Conservation (phyloP, 2,329 filamentous ascomycete species). For the Pseudogymnoascus sp. region DNA sequence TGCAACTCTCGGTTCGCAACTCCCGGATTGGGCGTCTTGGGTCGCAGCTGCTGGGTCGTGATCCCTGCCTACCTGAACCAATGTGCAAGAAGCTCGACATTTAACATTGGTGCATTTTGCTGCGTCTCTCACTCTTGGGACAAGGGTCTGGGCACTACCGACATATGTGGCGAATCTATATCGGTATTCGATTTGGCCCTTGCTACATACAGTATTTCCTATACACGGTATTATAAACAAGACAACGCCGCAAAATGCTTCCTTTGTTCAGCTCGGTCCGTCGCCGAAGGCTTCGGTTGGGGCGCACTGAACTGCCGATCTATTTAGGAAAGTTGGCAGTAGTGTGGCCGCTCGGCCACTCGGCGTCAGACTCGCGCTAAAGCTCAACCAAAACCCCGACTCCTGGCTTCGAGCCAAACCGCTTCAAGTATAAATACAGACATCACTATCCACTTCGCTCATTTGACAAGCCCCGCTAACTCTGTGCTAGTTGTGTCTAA, state of each 20-base stretch:
- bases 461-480: background rate
- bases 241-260: background rate
- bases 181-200: background rate
- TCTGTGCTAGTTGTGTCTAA: background rate
- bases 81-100: background rate
- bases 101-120: background rate
- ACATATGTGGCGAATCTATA: background rate
- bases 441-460: background rate
- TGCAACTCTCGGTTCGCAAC: background rate
- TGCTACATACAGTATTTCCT: background rate
- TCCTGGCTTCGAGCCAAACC: background rate
- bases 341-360: background rate
- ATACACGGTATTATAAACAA: background rate
- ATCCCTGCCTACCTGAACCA: background rate
- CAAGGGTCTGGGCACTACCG: background rate
- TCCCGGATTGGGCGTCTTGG: background rate
- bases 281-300: background rate
- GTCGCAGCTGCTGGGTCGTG: background rate
- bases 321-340: background rate
- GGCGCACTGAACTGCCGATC: background rate
- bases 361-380: background rate
- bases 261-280: background rate
- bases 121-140: background rate
- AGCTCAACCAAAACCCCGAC: background rate
- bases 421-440: background rate